Base-by-base conservation (phyloP, 768 basidiomycete genomes). In the Cystobasidium tubakii region DNA sequence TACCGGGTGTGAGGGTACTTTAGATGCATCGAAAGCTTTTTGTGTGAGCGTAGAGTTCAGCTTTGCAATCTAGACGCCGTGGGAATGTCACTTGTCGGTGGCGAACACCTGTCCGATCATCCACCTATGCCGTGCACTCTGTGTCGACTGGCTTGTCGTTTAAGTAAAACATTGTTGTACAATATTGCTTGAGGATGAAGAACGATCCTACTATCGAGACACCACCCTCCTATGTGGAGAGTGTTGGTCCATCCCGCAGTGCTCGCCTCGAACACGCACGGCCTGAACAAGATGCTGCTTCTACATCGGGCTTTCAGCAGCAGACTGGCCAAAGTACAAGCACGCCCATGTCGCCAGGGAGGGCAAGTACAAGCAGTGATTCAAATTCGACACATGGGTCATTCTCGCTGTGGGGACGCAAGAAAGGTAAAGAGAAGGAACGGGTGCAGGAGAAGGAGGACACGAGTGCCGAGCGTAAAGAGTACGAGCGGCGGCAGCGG, bases 341-440 rank as follows among this genome's bases (percentile, higher is more conserved):
- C 13, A 12, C 25, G 27, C 27, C 57, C 12, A 12, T 60, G 12
- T 60, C 57, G 29, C 57, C 57, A 15, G 57, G 57, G 13, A 27
- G 57, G 29, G 33, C 57, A 60, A 60, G 57, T 21, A 60, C 57
- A 6, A 60, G 57, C 57, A 60, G 57, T 23, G 57, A 60, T 29
- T 29, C 57, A 2, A 60, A 25, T 23, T 60, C 57, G 6, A 25
- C 10, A 2, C 57, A 60, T 60, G 57, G 57, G 13, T 67, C 39
- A 6, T 67, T 53, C n/a, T 50, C 46, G 12, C 46, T 67, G 21
- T 43, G 66, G 66, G 46, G 66, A 7, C 34, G 63, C 66, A 46
- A 46, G 21, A 65, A 46, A 23, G 36, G 36, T 13, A 65, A 65
- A 46, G 63, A 43, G 27, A 65, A 67, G 31, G 66, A 50, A 17